Conservation (phyloP, 345 rosid species). For the Pistacia atlantica region DNA sequence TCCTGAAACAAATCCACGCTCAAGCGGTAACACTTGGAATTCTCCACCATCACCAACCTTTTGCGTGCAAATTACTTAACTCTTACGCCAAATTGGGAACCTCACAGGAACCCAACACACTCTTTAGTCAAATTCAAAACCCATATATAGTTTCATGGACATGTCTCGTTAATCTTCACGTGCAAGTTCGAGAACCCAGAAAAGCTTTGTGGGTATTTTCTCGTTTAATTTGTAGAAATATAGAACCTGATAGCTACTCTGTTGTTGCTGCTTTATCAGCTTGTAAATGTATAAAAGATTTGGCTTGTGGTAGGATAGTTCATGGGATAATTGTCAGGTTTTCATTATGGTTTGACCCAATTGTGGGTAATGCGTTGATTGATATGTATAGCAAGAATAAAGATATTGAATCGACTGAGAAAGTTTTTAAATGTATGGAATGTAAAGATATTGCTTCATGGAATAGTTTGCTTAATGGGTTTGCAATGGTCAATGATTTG, state of each 20-base stretch:
- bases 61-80: constrained; percentile 14
- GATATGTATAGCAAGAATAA: constrained; percentile 34
- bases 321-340: constrained; percentile 26
- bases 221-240: constrained; percentile 18
- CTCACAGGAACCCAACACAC: constrained; percentile 11
- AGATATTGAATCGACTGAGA: constrained; percentile 15
- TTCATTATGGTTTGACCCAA: constrained; percentile 18
- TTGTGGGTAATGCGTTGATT: constrained; percentile 39
- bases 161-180: constrained; percentile 20
- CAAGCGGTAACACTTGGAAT: constrained; percentile 13
- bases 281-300: constrained; percentile 17
- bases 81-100: constrained; percentile 18
- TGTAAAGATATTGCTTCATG: constrained; percentile 29
- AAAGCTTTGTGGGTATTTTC: constrained; percentile 23
- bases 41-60: constrained; percentile 18
- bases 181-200: background rate
- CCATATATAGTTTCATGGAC: constrained; percentile 33
- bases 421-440: constrained; percentile 31
- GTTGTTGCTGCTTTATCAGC: constrained; percentile 33
- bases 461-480: constrained; percentile 32
- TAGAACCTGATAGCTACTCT: constrained; percentile 29
- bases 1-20: constrained; percentile 28
- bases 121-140: constrained; percentile 23
- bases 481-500: constrained; percentile 12
- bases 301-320: constrained; percentile 22